phyloP scores from a whole-genome alignment of 116 monocot species.

The Trichopus zeylanicus region DNA sequence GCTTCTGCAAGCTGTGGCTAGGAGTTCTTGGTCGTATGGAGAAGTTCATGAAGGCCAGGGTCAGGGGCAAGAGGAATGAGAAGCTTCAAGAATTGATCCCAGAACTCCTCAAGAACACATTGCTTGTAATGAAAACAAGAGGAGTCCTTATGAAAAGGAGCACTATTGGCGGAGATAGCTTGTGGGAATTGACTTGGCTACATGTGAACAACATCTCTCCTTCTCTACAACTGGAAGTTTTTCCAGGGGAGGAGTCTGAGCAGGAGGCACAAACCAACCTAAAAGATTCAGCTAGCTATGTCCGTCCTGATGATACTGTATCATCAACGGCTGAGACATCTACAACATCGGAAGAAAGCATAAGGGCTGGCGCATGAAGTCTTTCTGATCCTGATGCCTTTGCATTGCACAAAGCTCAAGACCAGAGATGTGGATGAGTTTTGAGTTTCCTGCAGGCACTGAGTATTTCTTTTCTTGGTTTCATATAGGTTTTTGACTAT shows the following conservation, averaged over 20 bases:
- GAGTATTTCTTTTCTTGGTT: background rate
- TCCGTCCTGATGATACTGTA: constrained; percentile 6
- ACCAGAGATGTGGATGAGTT: background rate
- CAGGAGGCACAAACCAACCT: constrained; percentile 12
- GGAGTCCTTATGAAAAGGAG: constrained; percentile 56
- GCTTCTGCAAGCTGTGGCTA: constrained; percentile 80
- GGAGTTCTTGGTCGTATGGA: constrained; percentile 69
- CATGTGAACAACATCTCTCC: constrained; percentile 70
- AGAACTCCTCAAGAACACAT: constrained; percentile 69
- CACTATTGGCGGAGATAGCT: constrained; percentile 51
- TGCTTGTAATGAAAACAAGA: constrained; percentile 69
- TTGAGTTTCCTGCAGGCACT: constrained; percentile 2
- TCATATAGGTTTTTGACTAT: background rate
- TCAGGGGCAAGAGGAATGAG: constrained; percentile 75
- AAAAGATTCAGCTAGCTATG: constrained; percentile 4
- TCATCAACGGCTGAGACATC: background rate
- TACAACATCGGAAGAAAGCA: constrained; percentile 1
- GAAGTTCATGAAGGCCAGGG: constrained; percentile 70
- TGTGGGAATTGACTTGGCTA: constrained; percentile 85
- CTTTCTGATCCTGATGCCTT: background rate
- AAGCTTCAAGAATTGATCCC: constrained; percentile 77
- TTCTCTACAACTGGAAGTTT: constrained; percentile 49
- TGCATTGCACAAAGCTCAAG: background rate
- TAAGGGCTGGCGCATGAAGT: constrained; percentile 1
- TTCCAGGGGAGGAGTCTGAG: constrained; percentile 39